These are phyloP conservation scores for Melampsora larici-populina DNA, from an alignment of 1,284 basidiomycete genomes.

Conservation along the genomic window DNA sequence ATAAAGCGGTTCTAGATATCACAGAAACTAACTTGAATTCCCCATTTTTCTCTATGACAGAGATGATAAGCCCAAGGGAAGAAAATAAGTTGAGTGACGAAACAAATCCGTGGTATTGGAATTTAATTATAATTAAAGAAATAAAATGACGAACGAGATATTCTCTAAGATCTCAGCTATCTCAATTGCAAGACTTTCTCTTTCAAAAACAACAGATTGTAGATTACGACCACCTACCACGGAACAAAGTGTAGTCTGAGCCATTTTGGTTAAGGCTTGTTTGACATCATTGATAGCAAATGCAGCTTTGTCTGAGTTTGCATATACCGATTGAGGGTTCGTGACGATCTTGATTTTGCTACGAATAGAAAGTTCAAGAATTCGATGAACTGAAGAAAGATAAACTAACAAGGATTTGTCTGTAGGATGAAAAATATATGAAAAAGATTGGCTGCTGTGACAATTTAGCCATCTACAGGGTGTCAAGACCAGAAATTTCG, in stretches of 20 bases:
- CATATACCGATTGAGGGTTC: background rate
- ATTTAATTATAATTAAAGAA: background rate
- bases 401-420: conserved; percentile 5
- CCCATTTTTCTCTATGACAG: too few relatives aligned
- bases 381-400: background rate
- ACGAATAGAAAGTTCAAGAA: background rate
- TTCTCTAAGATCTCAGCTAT: conserved; percentile 81
- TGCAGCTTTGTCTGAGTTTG: conserved; percentile 76
- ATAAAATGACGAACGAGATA: background rate
- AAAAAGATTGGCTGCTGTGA: background rate
- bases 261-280: conserved; percentile 82
- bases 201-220: conserved; percentile 64
- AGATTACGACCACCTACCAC: conserved; percentile 54
- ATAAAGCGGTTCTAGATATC: background rate
- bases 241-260: conserved; percentile 90
- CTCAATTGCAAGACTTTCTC: conserved; percentile 91
- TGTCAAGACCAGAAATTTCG: background rate
- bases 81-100: too few relatives aligned
- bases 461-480: background rate
- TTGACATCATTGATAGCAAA: conserved; percentile 87
- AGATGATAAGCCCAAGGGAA: too few relatives aligned
- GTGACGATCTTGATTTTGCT: too few relatives aligned
- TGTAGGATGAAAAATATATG: background rate
- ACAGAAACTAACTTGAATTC: conserved; percentile 56
- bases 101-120: too few relatives aligned